Evolutionary conservation across 2,329 filamentous ascomycete genomes (phyloP), one percentile per base, ranked within the genome.

Genomic region (Elsinoe australis): DNA sequence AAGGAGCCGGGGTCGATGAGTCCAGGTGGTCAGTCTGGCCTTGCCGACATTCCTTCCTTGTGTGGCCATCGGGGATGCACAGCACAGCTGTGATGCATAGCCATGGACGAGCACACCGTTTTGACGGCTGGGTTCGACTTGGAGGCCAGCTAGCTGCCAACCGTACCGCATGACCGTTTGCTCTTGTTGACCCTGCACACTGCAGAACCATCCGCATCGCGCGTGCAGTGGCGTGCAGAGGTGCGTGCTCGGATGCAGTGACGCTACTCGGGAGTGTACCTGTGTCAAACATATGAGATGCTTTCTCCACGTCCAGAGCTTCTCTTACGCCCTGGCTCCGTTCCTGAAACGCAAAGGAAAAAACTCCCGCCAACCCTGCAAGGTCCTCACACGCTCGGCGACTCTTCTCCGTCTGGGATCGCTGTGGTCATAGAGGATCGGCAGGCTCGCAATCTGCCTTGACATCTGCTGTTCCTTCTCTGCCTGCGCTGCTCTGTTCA

Each of bases 281-380:
- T 32, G 24, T 21, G 14, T 29, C 17, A 21, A 28, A 19, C 39
- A 32, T 31, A 31, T 31, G 24, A 15, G 24, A 32, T 44, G 36
- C 19, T 41, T 41, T 41, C 36, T 41, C 36, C 36, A 28, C 36
- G 36, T 41, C 36, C 36, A 21, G 28, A 41, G 36, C 21, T 41
- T 26, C 14, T 29, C 24, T 31, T 14, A 28, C 39, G 39, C 39
- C 26, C 39, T 32, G 39, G 18, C 39, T 44, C 39, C 39, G 39
- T 44, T 44, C 39, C 39, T 44, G 39, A 44, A 44, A 44, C 39
- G 28, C 39, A 44, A 26, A 14, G 17, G 24, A 26, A 15, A 38
- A 18, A n/a, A 21, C 5, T 19, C 12, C 7, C 8, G 22, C 26
- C 26, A 42, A 42, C 6, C 3, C 38, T 42, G 38, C 38, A 31